Conservation (phyloP, 768 basidiomycete species). For the Jaapia argillacea region DNA sequence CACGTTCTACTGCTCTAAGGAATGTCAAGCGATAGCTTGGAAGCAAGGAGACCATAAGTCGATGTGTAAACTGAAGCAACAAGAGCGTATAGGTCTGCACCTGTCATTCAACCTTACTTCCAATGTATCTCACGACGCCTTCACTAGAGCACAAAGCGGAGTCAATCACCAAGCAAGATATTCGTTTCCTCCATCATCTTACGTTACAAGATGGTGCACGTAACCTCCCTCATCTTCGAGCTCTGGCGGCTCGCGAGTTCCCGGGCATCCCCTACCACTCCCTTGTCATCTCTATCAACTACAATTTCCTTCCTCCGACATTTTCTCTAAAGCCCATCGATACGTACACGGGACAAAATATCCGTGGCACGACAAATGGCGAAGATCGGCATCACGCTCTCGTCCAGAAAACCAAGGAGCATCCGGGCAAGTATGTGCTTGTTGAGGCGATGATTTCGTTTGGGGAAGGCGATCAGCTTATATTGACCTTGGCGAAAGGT, state of each 20-base stretch:
- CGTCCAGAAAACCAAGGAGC: slow-evolving; percentile 22
- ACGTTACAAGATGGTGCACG: slow-evolving; percentile 22
- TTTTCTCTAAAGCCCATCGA: slow-evolving; percentile 19
- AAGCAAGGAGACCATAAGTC: slow-evolving; percentile 25
- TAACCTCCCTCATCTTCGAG: slow-evolving; percentile 17
- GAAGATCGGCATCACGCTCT: slow-evolving; percentile 28
- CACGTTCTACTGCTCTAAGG: slow-evolving; percentile 29
- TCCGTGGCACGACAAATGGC: slow-evolving; percentile 17
- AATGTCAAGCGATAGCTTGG: slow-evolving; percentile 26
- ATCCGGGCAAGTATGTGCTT: slow-evolving; percentile 22
- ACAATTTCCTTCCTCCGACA: slow-evolving; percentile 17
- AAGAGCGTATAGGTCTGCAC: slow-evolving; percentile 22
- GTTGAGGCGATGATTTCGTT: slow-evolving; percentile 24
- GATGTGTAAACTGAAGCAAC: slow-evolving; percentile 28
- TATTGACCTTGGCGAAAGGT: background rate
- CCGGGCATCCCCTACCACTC: slow-evolving; percentile 14
- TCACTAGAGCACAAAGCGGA: slow-evolving; percentile 25
- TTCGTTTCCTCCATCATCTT: slow-evolving; percentile 24
- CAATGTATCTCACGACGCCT: background rate
- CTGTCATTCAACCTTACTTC: background rate
- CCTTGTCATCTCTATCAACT: slow-evolving; percentile 26
- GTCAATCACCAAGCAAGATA: slow-evolving; percentile 22
- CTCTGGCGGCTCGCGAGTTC: slow-evolving; percentile 15
- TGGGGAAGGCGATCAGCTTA: slow-evolving; percentile 11
- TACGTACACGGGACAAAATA: slow-evolving; percentile 3